Evolutionary conservation across 768 basidiomycete species (phyloP).

Genomic region (Boletus pseudopeckii): DNA sequence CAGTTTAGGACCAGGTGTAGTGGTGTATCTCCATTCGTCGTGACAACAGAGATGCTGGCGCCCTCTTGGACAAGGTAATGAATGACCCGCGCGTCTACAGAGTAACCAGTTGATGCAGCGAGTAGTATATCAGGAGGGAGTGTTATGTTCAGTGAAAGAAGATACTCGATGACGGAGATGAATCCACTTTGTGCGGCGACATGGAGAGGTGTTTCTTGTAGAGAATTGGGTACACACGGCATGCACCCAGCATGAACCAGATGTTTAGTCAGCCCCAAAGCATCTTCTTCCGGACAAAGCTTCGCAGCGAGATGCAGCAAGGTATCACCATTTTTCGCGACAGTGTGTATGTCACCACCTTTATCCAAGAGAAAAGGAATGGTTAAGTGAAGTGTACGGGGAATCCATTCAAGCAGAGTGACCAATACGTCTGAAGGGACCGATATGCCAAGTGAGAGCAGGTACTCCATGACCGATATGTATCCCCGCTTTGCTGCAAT

Average conservation of each 20-base stretch:
- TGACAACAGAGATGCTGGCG: neutral
- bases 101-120: neutral
- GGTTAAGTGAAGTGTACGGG: neutral
- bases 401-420: neutral
- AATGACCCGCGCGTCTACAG: no score
- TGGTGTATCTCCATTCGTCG: neutral
- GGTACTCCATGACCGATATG: neutral
- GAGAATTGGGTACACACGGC: neutral
- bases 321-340: neutral
- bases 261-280: neutral
- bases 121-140: neutral
- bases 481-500: neutral
- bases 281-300: rapidly evolving
- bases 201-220: neutral
- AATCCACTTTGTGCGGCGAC: neutral
- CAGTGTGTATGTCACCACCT: neutral
- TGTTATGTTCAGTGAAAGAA: neutral
- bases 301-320: neutral
- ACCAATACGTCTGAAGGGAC: neutral
- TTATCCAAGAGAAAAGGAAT: neutral
- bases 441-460: neutral
- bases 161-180: neutral
- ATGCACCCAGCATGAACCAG: neutral
- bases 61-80: neutral
- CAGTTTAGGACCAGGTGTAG: neutral